Conservation (phyloP, 768 basidiomycete genomes). For the Lactarius trivialis region DNA sequence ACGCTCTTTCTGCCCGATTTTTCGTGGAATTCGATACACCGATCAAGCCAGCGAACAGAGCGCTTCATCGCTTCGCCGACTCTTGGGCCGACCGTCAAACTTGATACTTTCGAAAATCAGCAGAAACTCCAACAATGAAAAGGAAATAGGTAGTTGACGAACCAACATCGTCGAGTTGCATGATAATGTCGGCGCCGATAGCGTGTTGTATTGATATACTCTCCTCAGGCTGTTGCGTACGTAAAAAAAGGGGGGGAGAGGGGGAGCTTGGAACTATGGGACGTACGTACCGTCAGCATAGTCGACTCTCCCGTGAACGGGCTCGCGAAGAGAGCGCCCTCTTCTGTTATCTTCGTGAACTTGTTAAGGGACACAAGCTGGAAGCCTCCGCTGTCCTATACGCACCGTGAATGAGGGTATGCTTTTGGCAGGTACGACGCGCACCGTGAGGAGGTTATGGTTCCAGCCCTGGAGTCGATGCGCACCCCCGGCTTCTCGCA, state of each 20-base stretch:
- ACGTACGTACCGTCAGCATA: conserved; percentile 62
- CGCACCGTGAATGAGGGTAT: conserved; percentile 3
- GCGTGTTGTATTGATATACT: conserved; percentile 86
- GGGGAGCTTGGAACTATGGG: neutral
- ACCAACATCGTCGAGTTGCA: conserved; percentile 93
- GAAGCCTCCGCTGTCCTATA: conserved; percentile 89
- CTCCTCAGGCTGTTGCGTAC: conserved; percentile 65
- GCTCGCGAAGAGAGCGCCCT: conserved; percentile 79
- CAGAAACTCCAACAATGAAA: neutral
- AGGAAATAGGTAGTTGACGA: conserved; percentile 27
- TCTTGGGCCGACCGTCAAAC: conserved; percentile 71
- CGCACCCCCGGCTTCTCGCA: conserved; percentile 75
- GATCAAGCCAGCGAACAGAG: conserved; percentile 84
- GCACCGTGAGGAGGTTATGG: conserved; percentile 75
- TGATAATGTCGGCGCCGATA: conserved; percentile 90
- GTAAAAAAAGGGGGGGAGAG: neutral
- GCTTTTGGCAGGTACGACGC: neutral
- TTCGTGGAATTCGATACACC: conserved; percentile 75
- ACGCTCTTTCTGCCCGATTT: conserved; percentile 52
- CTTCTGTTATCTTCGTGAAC: conserved; percentile 81
- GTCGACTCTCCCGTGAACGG: conserved; percentile 85
- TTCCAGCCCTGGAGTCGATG: conserved; percentile 89
- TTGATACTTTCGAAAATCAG: conserved; percentile 46
- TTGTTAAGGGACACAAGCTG: conserved; percentile 81
- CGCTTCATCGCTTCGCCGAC: conserved; percentile 86